Evolutionary conservation across 176 grass and related monocot species (phyloP).

Genomic region (Cocos nucifera): DNA sequence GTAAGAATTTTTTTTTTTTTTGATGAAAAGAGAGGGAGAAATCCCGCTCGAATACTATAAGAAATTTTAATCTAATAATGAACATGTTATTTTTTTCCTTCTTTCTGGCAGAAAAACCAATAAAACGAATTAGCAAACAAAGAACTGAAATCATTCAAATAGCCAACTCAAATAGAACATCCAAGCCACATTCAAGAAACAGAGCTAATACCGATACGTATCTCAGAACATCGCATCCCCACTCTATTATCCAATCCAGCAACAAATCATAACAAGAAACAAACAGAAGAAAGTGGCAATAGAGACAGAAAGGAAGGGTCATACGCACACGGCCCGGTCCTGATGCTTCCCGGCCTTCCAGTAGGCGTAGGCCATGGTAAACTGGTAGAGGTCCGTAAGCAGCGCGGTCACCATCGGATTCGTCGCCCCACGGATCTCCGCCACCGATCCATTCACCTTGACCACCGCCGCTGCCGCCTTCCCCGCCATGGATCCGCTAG

Average conservation of each 20-base stretch:
- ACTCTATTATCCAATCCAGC: no score
- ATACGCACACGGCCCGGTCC: constrained; percentile 83
- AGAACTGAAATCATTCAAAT: constrained; percentile 24
- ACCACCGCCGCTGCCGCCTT: not conserved
- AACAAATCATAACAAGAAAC: no score
- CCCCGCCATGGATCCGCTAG: constrained; percentile 13
- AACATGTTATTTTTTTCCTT: no score
- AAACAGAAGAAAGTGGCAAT: not conserved
- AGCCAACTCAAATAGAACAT: not conserved
- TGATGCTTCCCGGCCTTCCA: constrained; percentile 91
- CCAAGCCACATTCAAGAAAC: no score
- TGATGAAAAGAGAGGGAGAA: no score
- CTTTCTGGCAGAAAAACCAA: no score
- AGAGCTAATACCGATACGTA: no score
- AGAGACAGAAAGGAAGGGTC: not conserved
- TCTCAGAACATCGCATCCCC: no score
- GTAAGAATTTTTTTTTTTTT: no score
- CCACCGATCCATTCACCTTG: constrained; percentile 42
- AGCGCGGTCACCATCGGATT: constrained; percentile 98
- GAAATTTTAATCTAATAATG: no score
- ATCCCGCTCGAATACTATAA: no score
- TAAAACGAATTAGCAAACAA: not conserved
- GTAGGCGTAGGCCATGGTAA: constrained; percentile 99
- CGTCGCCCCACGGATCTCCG: constrained; percentile 32
- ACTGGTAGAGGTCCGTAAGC: constrained; percentile 98